These are phyloP conservation scores for Phylloporus sp. DNA, from an alignment of 768 basidiomycete species.

Conservation along the genomic window DNA sequence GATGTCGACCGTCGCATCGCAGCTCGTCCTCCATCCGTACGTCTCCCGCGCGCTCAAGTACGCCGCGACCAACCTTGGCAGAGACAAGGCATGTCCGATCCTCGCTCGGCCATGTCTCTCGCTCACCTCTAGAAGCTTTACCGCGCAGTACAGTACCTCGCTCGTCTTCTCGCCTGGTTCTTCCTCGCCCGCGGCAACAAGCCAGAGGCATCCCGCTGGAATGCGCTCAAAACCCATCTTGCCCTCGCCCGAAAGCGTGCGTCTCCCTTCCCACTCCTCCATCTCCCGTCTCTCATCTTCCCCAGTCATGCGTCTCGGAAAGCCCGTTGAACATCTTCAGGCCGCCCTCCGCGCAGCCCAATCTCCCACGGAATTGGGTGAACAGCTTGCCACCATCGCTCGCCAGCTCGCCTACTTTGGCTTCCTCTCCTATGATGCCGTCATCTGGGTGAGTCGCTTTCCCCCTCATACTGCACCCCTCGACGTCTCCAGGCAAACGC, in stretches of 20 bases:
- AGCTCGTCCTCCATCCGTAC: slow-evolving; percentile 81
- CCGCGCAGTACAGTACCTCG: slow-evolving; percentile 85
- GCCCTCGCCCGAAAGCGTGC: slow-evolving; percentile 81
- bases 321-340: slow-evolving; percentile 91
- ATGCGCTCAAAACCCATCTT: slow-evolving; percentile 80
- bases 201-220: slow-evolving; percentile 68
- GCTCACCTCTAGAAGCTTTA: slow-evolving; percentile 58
- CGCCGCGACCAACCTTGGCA: slow-evolving; percentile 73
- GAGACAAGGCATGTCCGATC: slow-evolving; percentile 70
- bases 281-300: background rate
- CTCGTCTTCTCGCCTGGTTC: slow-evolving; percentile 86
- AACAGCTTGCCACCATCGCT: slow-evolving; percentile 74
- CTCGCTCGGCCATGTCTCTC: background rate
- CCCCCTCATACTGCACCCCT: no score
- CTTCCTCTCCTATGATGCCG: slow-evolving; percentile 75
- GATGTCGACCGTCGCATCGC: slow-evolving; percentile 49
- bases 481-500: slow-evolving; percentile 72
- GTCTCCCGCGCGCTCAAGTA: slow-evolving; percentile 73
- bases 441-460: slow-evolving; percentile 69
- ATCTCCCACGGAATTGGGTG: slow-evolving; percentile 48
- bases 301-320: slow-evolving; percentile 86
- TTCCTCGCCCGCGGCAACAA: slow-evolving; percentile 65
- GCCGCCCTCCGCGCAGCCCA: slow-evolving; percentile 72
- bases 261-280: background rate
- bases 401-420: slow-evolving; percentile 87